Base-by-base conservation (phyloP, 106 monocot genomes). In the Dioscorea alata region DNA sequence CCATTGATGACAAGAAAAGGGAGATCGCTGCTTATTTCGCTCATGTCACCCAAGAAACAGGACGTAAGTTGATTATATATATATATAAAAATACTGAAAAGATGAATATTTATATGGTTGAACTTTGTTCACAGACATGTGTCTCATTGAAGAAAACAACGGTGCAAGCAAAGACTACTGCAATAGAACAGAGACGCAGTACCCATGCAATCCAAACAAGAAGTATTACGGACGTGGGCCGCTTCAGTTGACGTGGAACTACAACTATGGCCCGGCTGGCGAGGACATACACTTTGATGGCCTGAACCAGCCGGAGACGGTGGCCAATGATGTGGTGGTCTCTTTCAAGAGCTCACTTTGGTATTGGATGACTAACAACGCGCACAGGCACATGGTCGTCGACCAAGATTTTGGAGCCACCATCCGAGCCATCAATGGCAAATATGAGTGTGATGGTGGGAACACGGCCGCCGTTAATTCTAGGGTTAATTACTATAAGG, bases 11-110 rank as follows among this genome's bases (percentile, higher is more conserved):
- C 60, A 63, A 72, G 24, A 79, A 75, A 60, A 75, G 76, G 21
- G 81, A 81, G 76, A 72, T 81, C 54, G 81, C 81, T 17, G 75
- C 81, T 56, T 75, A 72, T 71, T 81, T 81, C 48, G 81, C 81
- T 13, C 81, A 81, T 14, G 75, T 66, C 34, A 72, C 79, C 13
- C 79, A 73, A 48, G 84, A 84, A 20, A 66, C 66, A 9, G 49
- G 48, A 66, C 6, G 66, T 66, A 50, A 49, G 66, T 20, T 4
- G 8, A 10, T 53, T 53, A 53, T 53, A 16, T 53, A 53, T 16
- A 53, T 53, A 13, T 13, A 53, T 13, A 13, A 2, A 53, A 7
- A 18, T 18, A 53, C n/a, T 53, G 9, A 2, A 53, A 4, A 53
- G 4, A 53, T 53, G 14, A 7, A 53, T 53, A 18, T 53, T 4